phyloP scores from a whole-genome alignment of 306 rosid genomes.

The Glycine tomentella region DNA sequence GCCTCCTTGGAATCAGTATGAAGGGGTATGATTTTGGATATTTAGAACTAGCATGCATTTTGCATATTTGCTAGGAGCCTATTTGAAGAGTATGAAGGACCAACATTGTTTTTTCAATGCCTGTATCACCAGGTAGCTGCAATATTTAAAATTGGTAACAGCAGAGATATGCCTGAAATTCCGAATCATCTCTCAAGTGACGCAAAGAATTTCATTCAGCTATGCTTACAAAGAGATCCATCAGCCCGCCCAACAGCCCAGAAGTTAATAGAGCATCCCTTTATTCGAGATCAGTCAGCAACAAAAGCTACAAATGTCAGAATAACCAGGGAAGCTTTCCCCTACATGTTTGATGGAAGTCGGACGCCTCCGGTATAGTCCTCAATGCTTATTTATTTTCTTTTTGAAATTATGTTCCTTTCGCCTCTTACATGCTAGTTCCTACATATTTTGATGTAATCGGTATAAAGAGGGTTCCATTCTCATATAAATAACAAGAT shows the following conservation, averaged over 20 bases:
- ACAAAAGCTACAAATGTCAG: slow-evolving; percentile 71
- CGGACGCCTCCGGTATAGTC: slow-evolving; percentile 87
- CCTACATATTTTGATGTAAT: neutral
- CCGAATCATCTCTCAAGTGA: slow-evolving; percentile 89
- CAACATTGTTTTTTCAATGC: slow-evolving; percentile 43
- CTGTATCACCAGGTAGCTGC: slow-evolving; percentile 85
- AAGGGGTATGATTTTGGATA: slow-evolving; percentile 81
- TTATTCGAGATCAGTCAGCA: slow-evolving; percentile 78
- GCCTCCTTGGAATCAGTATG: slow-evolving; percentile 98
- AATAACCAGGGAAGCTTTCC: slow-evolving; percentile 78
- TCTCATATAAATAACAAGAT: slow-evolving; percentile 3
- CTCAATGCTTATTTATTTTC: slow-evolving; percentile 30
- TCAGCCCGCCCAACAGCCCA: slow-evolving; percentile 80
- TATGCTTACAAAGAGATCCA: slow-evolving; percentile 88
- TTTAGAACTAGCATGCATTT: slow-evolving; percentile 39
- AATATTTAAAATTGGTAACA: slow-evolving; percentile 94
- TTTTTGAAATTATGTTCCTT: slow-evolving; percentile 34
- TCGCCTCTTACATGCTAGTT: slow-evolving; percentile 25
- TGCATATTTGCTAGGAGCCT: slow-evolving; percentile 27
- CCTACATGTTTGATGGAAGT: slow-evolving; percentile 77
- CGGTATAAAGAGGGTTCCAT: neutral
- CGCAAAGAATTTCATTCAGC: slow-evolving; percentile 78
- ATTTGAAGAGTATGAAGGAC: slow-evolving; percentile 37
- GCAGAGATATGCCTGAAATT: slow-evolving; percentile 94
- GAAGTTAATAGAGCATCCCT: slow-evolving; percentile 72